phyloP scores from a whole-genome alignment of 2,329 filamentous ascomycete species.

The Pestalotiopsis sp. region DNA sequence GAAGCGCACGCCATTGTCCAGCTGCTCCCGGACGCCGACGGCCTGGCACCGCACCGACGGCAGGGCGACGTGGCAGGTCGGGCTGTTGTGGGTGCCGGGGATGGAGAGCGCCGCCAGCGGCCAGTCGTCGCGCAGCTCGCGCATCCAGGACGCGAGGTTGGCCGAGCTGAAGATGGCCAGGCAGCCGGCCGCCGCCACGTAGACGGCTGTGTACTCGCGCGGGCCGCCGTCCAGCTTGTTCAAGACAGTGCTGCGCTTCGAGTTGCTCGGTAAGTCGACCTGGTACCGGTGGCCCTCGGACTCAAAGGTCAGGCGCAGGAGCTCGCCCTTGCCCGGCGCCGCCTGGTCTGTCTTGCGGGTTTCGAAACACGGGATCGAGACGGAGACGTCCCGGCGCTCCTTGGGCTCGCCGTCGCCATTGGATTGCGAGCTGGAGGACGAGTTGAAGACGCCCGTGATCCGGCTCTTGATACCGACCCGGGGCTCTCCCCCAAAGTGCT shows the following conservation, averaged over 20 bases:
- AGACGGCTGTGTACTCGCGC: constrained; percentile 64
- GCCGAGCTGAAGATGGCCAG: constrained; percentile 70
- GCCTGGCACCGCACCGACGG: constrained; percentile 94
- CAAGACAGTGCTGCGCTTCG: constrained; percentile 60
- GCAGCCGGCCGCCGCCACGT: constrained; percentile 55
- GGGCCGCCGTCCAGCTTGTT: constrained; percentile 50
- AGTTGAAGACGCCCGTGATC: constrained; percentile 45
- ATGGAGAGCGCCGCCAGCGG: constrained; percentile 82
- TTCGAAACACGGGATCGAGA: constrained; percentile 69
- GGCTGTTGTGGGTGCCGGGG: constrained; percentile 93
- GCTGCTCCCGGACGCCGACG: constrained; percentile 72
- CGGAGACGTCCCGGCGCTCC: constrained; percentile 59
- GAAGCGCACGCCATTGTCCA: constrained; percentile 89
- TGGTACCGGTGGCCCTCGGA: constrained; percentile 65
- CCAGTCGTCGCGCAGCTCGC: constrained; percentile 66
- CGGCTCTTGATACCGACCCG: constrained; percentile 43
- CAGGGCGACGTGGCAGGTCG: constrained; percentile 79
- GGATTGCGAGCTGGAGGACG: constrained; percentile 34
- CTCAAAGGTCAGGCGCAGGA: constrained; percentile 74
- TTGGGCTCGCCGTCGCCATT: constrained; percentile 52
- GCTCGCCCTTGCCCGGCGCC: constrained; percentile 57
- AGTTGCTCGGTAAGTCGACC: constrained; percentile 69
- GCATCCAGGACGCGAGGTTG: constrained; percentile 78
- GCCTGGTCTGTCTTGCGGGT: constrained; percentile 63
- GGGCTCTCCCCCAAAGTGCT: constrained; percentile 65